Base-by-base conservation (phyloP, 169 alveolate genomes). In the Plasmodium vinckei region DNA sequence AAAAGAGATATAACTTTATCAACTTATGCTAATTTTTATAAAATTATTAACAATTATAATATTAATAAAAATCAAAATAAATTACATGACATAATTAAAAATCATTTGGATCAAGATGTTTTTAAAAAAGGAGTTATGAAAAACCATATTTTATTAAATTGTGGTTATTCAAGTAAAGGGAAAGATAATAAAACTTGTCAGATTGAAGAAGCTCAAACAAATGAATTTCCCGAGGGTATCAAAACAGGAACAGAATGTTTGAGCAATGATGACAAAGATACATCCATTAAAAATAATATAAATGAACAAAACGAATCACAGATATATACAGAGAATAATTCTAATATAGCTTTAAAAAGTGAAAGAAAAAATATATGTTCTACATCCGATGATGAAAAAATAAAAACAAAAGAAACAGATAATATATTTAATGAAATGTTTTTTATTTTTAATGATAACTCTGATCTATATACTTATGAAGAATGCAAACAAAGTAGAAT, bases 381-480 rank as follows among this genome's bases (percentile, higher is more conserved):
- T 0, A 9, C 21, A 57, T n/a, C 21, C 0, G 33, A 57, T 9
- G 33, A 57, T 15, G 67, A 57, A 15, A 33, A 53, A 44, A 67
- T 44, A 15, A 42, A 46, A 71, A 53, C 17, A 4, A 54, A 23
- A 71, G 4, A 19, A 21, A 2, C 17, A 44, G 89, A 79, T 63
- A 17, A 21, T 49, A n/a, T 69, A 13, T 86, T 65, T 53, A 70
- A 70, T 63, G 91, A 86, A 12, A 23, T 67, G 1, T 63, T 86
- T 33, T 86, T 86, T 51, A 27, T 86, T 27, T 86, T 86, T 33
- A 86, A 86, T 23, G 91, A 86, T 10, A 68, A 86, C 21, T 59
- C 91, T 0, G 91, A 86, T 68, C 59, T 86, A 86, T 86, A 86
- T 53, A 86, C 86, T 21, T n/a, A 68, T 17, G 87, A 86, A 39